Conservation (phyloP, 441 rosid genomes). For the Sinapis alba region DNA sequence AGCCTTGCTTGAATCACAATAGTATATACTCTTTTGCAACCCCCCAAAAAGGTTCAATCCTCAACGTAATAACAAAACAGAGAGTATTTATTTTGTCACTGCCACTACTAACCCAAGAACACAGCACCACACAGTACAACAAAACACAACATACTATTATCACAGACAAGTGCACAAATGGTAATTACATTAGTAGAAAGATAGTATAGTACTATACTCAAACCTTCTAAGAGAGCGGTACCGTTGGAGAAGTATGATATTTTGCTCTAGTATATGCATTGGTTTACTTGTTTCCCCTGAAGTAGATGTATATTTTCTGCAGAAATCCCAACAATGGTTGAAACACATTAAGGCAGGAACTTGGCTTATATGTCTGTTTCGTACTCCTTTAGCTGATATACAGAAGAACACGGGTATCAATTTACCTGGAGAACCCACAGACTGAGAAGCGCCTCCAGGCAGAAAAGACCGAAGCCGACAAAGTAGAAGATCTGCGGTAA, state of each 20-base stretch:
- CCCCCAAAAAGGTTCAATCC: background rate
- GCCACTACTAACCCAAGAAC: background rate
- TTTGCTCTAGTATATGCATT: slow-evolving; percentile 13
- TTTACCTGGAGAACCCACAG: slow-evolving; percentile 96
- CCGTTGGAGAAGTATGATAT: background rate
- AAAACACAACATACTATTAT: background rate
- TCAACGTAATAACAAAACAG: background rate
- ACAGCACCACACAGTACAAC: background rate
- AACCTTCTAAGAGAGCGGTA: background rate
- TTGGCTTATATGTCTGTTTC: background rate
- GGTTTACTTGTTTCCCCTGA: slow-evolving; percentile 73
- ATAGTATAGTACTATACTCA: background rate
- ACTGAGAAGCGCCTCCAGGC: slow-evolving; percentile 84
- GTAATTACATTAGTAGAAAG: slow-evolving; percentile 1
- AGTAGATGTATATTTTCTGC: slow-evolving; percentile 89
- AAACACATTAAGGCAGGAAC: slow-evolving; percentile 20
- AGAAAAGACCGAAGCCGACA: slow-evolving; percentile 80
- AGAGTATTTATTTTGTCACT: background rate
- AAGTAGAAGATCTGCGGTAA: slow-evolving; percentile 77
- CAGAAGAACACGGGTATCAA: slow-evolving; percentile 1
- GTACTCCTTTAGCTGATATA: background rate
- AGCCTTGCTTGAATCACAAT: background rate
- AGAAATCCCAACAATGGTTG: slow-evolving; percentile 15
- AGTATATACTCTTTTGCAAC: background rate
- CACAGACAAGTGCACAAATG: background rate